Conservation (phyloP, 352 stramenopile genomes). For the Globisporangium heterothallicum region DNA sequence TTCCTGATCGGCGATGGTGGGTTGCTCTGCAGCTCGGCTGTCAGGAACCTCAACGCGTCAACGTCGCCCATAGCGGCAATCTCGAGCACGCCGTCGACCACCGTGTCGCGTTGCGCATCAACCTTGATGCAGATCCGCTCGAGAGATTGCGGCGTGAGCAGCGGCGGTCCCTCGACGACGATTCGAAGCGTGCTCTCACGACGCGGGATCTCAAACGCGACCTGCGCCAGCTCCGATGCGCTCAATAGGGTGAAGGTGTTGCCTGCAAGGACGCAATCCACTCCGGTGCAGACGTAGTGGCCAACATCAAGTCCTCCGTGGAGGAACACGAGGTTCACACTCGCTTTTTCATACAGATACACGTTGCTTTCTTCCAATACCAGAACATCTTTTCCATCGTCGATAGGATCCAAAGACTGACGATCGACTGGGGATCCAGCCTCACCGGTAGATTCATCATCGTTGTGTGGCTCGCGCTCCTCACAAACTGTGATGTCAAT, state of each 20-base stretch:
- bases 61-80: slow-evolving; percentile 19
- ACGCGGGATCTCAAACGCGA: slow-evolving; percentile 41
- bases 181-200: slow-evolving; percentile 54
- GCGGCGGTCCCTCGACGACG: slow-evolving; percentile 32
- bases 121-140: slow-evolving; percentile 44
- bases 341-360: slow-evolving; percentile 53
- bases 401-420: too few relatives aligned
- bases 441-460: background rate
- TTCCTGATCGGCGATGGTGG: background rate
- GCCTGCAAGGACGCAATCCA: slow-evolving; percentile 55
- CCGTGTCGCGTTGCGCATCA: slow-evolving; percentile 34
- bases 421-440: background rate
- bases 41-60: slow-evolving; percentile 9
- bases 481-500: slow-evolving; percentile 2
- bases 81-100: slow-evolving; percentile 44
- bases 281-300: slow-evolving; percentile 39
- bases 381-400: slow-evolving; percentile 9
- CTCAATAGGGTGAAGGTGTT: slow-evolving; percentile 46
- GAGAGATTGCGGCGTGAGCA: slow-evolving; percentile 39
- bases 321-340: slow-evolving; percentile 42
- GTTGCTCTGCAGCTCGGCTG: slow-evolving; percentile 3
- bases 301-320: slow-evolving; percentile 40
- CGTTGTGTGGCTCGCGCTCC: slow-evolving; percentile 1
- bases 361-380: slow-evolving; percentile 50
- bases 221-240: slow-evolving; percentile 18